Base-by-base conservation (phyloP, 2,329 filamentous ascomycete species). In the Domatiomyces catenatus region DNA sequence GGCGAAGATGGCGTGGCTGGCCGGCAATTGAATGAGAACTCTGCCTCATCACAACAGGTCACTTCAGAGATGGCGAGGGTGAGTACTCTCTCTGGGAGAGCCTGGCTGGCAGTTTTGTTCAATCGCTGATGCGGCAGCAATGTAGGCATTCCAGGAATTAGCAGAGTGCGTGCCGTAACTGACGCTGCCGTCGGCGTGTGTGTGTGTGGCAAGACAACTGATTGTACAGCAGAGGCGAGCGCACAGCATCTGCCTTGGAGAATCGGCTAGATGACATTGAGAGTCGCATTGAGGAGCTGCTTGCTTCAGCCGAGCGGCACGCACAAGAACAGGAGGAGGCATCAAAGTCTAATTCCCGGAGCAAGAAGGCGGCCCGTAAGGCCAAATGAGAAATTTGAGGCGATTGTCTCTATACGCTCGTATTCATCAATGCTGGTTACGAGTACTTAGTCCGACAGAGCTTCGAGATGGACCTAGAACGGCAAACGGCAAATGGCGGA, bases 211-310 rank as follows among this genome's bases (percentile, higher is more conserved):
- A 45, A 45, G 8, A 28, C 45, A 17, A 17, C 49, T 52, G 54
- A 48, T 55, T 44, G 15, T 48, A 19, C 47, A 47, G 22, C 32
- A 75, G 72, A 52, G 76, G 76, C 59, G 76, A 80, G 63, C 67
- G 67, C 52, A 74, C 75, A 28, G 76, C 76, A 5, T 65, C 72
- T 24, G 73, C 71, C 18, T 62, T 80, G 26, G 76, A 80, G 60
- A 69, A 69, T 53, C 72, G 77, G 56, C 68, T 80, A 28, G 69
- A 69, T 51, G 66, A 66, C 20, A 67, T 80, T 49, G 76, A 80
- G 60, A 68, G 66, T 50, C 75, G 74, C 62, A 77, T 80, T 46
- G 72, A 76, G 55, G 69, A 71, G 44, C 60, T 77, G 4, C 63
- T 77, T 17, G 72, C 69, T 15, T 68, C 70, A 49, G 70, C 73